Evolutionary conservation across 495 filamentous ascomycete genomes (phyloP), one percentile per base, ranked within the genome.

Genomic region (Lophiotrema nucula): DNA sequence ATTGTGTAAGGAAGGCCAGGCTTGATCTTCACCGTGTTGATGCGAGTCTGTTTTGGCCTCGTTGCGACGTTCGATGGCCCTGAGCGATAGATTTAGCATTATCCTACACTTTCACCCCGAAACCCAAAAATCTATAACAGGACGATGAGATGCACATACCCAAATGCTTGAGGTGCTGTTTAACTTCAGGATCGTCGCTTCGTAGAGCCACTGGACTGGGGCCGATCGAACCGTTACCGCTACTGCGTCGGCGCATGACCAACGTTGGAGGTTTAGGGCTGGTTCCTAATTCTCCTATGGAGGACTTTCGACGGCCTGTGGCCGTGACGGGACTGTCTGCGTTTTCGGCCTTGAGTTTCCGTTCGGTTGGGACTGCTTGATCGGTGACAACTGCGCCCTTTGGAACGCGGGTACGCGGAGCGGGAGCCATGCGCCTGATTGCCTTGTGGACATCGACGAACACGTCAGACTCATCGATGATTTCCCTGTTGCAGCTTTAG

Each of bases 381-480:
- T 55, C 47, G 4, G 51, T 31, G 28, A 83, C 74, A 61, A 84
- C 73, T 59, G 74, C 73, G 49, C 81, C 79, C 65, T 86, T 85
- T 16, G 80, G 76, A 44, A 84, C 74, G 54, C 85, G 74, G 39
- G 77, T 76, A 64, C 81, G 77, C 28, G 86, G 86, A 0, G 87
- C 86, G 6, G 84, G 84, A 21, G 81, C 73, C 72, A 86, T 79
- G 21, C 93, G 87, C 26, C 93, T 82, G 60, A 98, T 96, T 5
- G 92, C 95, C 72, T 97, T 97, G 75, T 96, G 83, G 11, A 98
- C 90, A 72, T 98, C 93, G 61, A 98, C 85, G 63, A 90, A 98
- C 19, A 98, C 91, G 69, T 97, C 92, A 3, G 90, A 95, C 70
- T 97, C 92, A 68, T 89, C 87, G 47, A 90, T 85, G 52, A 81